Conservation (phyloP, 306 rosid species). For the Sophora flavescens region DNA sequence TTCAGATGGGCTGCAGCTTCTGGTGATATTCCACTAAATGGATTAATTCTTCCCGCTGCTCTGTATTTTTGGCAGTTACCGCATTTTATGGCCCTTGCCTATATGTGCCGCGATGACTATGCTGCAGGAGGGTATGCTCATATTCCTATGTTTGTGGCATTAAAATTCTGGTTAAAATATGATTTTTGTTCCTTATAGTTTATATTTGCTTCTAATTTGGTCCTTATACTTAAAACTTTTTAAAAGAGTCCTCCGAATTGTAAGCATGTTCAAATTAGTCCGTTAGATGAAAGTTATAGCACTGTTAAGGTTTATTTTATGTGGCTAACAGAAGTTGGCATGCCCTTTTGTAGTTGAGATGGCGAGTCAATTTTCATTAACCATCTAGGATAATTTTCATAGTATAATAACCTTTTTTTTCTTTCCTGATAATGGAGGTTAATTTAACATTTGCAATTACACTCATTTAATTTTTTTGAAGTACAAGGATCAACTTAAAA, state of each 20-base stretch:
- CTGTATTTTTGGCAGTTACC: slow-evolving; percentile 98
- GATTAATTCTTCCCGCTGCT: slow-evolving; percentile 92
- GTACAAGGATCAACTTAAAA: neutral
- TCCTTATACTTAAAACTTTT: too few relatives aligned
- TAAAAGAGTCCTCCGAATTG: too few relatives aligned
- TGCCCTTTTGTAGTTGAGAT: neutral
- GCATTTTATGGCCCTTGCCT: slow-evolving; percentile 99
- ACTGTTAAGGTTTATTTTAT: too few relatives aligned
- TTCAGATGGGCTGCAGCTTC: slow-evolving; percentile 96
- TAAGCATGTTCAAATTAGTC: neutral
- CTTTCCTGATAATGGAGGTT: neutral
- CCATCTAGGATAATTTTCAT: neutral
- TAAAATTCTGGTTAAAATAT: neutral
- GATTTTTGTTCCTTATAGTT: too few relatives aligned
- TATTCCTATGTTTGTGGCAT: slow-evolving; percentile 21
- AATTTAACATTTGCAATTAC: too few relatives aligned
- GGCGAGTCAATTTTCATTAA: too few relatives aligned
- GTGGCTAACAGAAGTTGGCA: neutral
- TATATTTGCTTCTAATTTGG: too few relatives aligned
- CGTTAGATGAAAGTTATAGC: neutral
- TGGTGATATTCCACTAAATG: slow-evolving; percentile 79
- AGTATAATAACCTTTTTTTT: neutral
- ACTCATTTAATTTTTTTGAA: neutral
- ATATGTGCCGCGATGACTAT: slow-evolving; percentile 88
- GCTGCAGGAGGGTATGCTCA: slow-evolving; percentile 93